Evolutionary conservation across 306 rosid species (phyloP).

Genomic region (Bauhinia variegata): DNA sequence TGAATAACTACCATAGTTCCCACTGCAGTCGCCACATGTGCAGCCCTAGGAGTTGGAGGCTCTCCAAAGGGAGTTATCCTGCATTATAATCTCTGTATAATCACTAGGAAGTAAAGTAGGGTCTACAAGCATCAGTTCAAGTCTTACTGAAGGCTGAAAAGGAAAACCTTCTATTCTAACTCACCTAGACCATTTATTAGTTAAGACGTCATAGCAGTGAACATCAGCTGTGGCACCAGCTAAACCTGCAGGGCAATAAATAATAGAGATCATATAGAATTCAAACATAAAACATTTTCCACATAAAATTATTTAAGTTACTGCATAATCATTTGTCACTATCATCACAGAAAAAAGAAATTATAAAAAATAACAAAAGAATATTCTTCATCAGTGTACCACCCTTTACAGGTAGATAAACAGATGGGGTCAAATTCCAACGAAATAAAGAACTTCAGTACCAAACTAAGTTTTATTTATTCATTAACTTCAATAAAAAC

Average conservation of each 20-base stretch:
- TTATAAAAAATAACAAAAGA: conserved; percentile 15
- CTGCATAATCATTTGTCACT: conserved; percentile 26
- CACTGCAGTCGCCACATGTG: conserved; percentile 99
- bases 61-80: conserved; percentile 96
- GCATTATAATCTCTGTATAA: conserved; percentile 36
- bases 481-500: too few relatives aligned
- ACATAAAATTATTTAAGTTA: conserved; percentile 23
- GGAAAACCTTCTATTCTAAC: conserved; percentile 28
- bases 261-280: conserved; percentile 34
- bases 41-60: conserved; percentile 99
- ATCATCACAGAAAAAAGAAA: not conserved
- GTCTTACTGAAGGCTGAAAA: conserved; percentile 19
- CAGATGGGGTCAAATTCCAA: conserved; percentile 21
- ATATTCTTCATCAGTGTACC: conserved; percentile 19
- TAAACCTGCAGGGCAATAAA: conserved; percentile 73
- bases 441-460: conserved; percentile 10
- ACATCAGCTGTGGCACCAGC: conserved; percentile 99
- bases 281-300: conserved; percentile 23
- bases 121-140: conserved; percentile 18
- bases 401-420: conserved; percentile 23
- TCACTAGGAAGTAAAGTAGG: conserved; percentile 27
- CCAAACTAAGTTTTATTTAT: too few relatives aligned
- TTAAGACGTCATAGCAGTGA: conserved; percentile 92
- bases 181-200: conserved; percentile 99
- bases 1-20: conserved; percentile 99